Conservation (phyloP, 2,329 filamentous ascomycete species). For the Apiospora sp. region DNA sequence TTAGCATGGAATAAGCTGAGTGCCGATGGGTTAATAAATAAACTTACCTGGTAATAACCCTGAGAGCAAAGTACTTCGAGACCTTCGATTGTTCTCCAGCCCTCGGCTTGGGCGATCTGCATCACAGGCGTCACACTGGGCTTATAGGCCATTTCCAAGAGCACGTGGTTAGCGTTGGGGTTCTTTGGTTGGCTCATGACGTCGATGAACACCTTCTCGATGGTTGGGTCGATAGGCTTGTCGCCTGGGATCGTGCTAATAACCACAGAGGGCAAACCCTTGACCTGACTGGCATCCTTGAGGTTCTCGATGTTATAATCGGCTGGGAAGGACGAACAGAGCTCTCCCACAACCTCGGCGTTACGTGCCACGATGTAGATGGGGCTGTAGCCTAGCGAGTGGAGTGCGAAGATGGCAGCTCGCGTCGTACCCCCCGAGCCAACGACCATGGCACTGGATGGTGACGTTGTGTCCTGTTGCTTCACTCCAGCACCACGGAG, state of each 20-base stretch:
- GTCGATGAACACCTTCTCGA: constrained; percentile 70
- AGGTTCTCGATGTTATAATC: constrained; percentile 74
- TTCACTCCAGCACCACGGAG: constrained; percentile 72
- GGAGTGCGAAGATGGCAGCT: constrained; percentile 88
- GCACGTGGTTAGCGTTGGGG: constrained; percentile 57
- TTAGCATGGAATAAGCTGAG: too few species aligned
- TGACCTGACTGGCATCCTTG: constrained; percentile 54
- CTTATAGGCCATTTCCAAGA: constrained; percentile 98
- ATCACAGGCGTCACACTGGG: constrained; percentile 85
- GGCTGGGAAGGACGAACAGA: constrained; percentile 76
- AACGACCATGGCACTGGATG: constrained; percentile 77
- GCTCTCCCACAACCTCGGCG: constrained; percentile 68
- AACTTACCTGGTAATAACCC: constrained; percentile 81
- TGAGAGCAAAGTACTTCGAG: constrained; percentile 90
- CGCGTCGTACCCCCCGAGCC: constrained; percentile 92
- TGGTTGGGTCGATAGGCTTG: constrained; percentile 75
- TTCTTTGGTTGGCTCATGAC: constrained; percentile 53
- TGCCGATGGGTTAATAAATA: too few species aligned
- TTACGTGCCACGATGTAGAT: constrained; percentile 89
- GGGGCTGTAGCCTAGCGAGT: constrained; percentile 82
- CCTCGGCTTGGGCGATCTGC: constrained; percentile 77
- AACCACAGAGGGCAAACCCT: constrained; percentile 70
- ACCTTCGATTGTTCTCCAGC: constrained; percentile 86
- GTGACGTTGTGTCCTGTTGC: constrained; percentile 43
- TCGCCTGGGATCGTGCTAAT: constrained; percentile 94